These are phyloP conservation scores for Claviceps cyperi DNA, from an alignment of 2,329 filamentous ascomycete genomes.

Conservation along the genomic window DNA sequence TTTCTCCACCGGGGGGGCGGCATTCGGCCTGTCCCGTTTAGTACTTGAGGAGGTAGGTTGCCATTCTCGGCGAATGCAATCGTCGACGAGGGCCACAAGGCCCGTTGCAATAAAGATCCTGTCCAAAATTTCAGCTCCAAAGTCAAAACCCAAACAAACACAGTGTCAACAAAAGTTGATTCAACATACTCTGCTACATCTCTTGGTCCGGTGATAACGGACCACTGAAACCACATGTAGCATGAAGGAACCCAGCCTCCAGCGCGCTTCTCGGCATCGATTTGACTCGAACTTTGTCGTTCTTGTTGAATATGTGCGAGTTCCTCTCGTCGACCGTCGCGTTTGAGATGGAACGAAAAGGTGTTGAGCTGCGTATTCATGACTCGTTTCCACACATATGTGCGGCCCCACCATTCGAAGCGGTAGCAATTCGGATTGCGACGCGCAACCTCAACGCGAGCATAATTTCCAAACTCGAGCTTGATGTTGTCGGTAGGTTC, in stretches of 20 bases:
- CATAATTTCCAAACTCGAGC: conserved; percentile 95
- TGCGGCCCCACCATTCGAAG: conserved; percentile 85
- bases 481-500: conserved; percentile 64
- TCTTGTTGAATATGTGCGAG: conserved; percentile 81
- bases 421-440: conserved; percentile 64
- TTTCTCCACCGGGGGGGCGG: conserved; percentile 1
- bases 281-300: conserved; percentile 55
- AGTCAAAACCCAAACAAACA: neutral
- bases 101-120: conserved; percentile 87
- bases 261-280: conserved; percentile 55
- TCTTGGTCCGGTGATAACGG: conserved; percentile 51
- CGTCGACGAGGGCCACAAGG: conserved; percentile 74
- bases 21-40: conserved; percentile 4
- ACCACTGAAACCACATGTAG: conserved; percentile 76
- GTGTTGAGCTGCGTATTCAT: conserved; percentile 54
- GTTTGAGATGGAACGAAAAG: conserved; percentile 67
- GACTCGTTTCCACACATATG: conserved; percentile 71
- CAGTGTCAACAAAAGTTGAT: conserved; percentile 8
- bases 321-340: conserved; percentile 41
- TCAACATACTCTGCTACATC: conserved; percentile 70
- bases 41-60: conserved; percentile 17
- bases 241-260: conserved; percentile 86
- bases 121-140: neutral
- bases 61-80: conserved; percentile 75
- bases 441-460: conserved; percentile 69